Base-by-base conservation (phyloP, 192 early-diverging fungal species). In the Endogone sp. region DNA sequence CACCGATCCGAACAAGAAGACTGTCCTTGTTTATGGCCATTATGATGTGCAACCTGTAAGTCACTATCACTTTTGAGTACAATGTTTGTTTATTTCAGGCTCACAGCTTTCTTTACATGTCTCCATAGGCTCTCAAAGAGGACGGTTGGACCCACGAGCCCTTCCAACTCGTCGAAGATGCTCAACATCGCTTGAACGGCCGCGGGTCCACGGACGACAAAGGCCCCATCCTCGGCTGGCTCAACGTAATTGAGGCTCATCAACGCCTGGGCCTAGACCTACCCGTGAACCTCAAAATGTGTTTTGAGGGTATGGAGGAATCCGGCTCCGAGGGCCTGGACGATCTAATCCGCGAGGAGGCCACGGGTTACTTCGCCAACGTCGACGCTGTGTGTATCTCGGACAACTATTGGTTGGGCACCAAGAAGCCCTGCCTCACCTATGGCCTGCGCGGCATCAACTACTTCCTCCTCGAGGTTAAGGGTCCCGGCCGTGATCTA, bases 351-450 rank as follows among this genome's bases (percentile, higher is more conserved):
- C 32, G 82, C 60, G 73, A 77, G n/a, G 95, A 99, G 74, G 95
- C 95, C 28, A 85, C 90, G 71, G 85, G 83, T 70, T 95, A 91
- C 83, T 98, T 99, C 84, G 88, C 85, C 75, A 89, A 86, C 76
- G 93, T 93, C 1, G 97, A 99, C 80, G 93, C 91, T 66, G 95
- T 99, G 58, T 96, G 94, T 85, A 99, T 99, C 75, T 88, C 84
- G 70, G 97, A 99, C 85, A 98, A 98, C 85, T 98, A 97, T 86
- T 99, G 97, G 95, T 82, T 98, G 24, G 95, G 97, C 66, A 94
- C 88, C 60, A 90, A 81, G 68, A 97, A 97, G 82, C 97, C 97
- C 29, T 99, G 97, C 84, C 81, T 99, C 68, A 99, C 97, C 59
- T 97, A 99, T 75, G 97, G 97, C 66, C 90, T 99, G 60, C 95